These are phyloP conservation scores for Pythium grandisporangium DNA, from an alignment of 352 stramenopile species.

Conservation along the genomic window DNA sequence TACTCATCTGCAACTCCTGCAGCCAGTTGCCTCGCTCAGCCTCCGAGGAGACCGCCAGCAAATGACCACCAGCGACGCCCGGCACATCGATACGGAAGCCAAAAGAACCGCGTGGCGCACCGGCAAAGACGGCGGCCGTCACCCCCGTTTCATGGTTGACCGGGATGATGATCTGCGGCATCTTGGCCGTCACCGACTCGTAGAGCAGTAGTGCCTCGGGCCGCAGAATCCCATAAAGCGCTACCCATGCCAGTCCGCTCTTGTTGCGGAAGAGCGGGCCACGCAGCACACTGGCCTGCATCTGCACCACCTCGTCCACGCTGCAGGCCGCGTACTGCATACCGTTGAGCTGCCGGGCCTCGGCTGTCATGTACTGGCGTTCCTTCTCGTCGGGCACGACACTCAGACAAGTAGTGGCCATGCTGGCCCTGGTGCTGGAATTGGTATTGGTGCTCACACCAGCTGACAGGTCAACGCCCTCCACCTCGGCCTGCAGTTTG, in stretches of 20 bases:
- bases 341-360: constrained; percentile 51
- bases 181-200: constrained; percentile 34
- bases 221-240: constrained; percentile 58
- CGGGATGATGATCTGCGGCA: constrained; percentile 68
- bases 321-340: constrained; percentile 78
- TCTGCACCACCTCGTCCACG: constrained; percentile 48
- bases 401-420: no score
- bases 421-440: no score
- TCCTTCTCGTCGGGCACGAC: constrained; percentile 21
- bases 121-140: constrained; percentile 30
- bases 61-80: constrained; percentile 44
- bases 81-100: constrained; percentile 59
- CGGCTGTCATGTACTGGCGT: constrained; percentile 37
- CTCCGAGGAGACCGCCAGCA: constrained; percentile 46
- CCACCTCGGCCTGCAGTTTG: constrained; percentile 56
- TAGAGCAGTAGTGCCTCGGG: constrained; percentile 70
- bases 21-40: constrained; percentile 73
- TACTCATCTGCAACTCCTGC: constrained; percentile 65
- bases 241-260: constrained; percentile 53
- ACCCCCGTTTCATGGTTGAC: constrained; percentile 55
- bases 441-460: no score
- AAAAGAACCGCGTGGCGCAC: constrained; percentile 36
- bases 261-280: constrained; percentile 62
- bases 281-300: constrained; percentile 62
- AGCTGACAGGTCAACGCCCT: constrained; percentile 61